Evolutionary conservation across 2,329 filamentous ascomycete species (phyloP), one percentile per base, ranked within the genome.

Genomic region (Phaeophleospora eucalypticola): DNA sequence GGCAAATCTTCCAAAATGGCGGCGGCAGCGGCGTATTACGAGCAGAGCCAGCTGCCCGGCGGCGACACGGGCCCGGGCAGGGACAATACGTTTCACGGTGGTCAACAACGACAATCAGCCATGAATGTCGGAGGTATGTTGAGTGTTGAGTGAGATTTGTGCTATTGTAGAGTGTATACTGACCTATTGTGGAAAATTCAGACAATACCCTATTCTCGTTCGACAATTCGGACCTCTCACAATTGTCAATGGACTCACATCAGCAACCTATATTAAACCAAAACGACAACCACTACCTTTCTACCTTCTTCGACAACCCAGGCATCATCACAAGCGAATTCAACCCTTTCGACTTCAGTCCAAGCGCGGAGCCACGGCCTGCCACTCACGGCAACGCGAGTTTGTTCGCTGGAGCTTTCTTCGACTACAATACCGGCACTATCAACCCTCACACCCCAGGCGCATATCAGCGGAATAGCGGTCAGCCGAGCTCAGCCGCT

Each of bases 221-320:
- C 24, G 24, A 29, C 24, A 29, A 29, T 29, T 29, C 24, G 24
- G 24, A 29, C 12, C 24, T 29, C 24, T 29, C 24, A 6, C 12
- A 6, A 29, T 29, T 29, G 16, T 19, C 36, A 3, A 19, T 37
- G 15, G 36, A 37, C 16, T 19, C 36, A 14, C 16, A 37, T 19
- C 36, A 37, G 36, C 15, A 16, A 37, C 36, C 43, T 18, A 37
- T 45, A 15, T 29, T 45, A 24, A 45, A 45, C 18, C 20, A 45
- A 33, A 38, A 21, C 34, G 43, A 45, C 16, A 36, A 45, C 43
- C 18, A 45, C 35, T 45, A 38, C 35, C 43, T 45, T 8, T 29
- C 34, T n/a, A 45, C 18, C 34, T 45, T 45, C 21, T 45, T 45
- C 43, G 43, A 45, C 43, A 38, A 45, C 24, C 43, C 43, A 29